Base-by-base conservation (phyloP, 1,139 yeast species). In the Torulaspora pretoriensis region DNA sequence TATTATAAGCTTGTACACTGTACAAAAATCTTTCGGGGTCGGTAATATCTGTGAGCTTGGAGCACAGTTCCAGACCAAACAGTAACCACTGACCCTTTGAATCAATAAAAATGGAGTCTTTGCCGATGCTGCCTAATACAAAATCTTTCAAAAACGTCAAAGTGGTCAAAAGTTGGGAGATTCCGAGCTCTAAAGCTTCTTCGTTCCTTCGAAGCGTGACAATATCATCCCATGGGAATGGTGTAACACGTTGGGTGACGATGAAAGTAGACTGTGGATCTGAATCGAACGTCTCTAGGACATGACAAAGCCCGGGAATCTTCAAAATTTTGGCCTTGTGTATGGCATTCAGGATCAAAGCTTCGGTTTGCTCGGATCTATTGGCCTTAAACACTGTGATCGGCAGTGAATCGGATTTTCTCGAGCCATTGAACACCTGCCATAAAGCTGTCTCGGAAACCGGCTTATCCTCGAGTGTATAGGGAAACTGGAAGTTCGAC, bases 31-130 rank as follows among this genome's bases (percentile, higher is more conserved):
- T 55, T 2, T 77, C 74, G 45, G 71, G 75, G 45, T 77, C 77
- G 22, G 16, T 14, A 7, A 52, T 34, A 7, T 78, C 83, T 1
- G 74, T 67, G 19, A 67, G 68, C 45, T 73, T 78, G 1, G 83
- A 74, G 45, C 84, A 71, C 3, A 85, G 64, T 62, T 90, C 97
- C 56, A 89, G 78, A 1, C 96, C 96, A 52, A 86, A 85, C 22
- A 90, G 63, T 48, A 81, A 83, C 94, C 96, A 87, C 57, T 86
- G 95, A 7, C 96, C 95, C 32, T 71, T 61, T 17, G 72, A 75
- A 45, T 77, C 83, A 10, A 87, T 80, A 63, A 68, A 88, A 0
- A 90, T 73, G 0, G 86, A 76, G 33, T 75, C 72, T 24, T 68
- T 56, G 50, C 77, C 72, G 30, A 89, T 57, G 48, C 80, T 79